A percentile compares a stretch with the other conserved stretches of the same genome.
These are phyloP conservation scores for Penicilliopsis zonata DNA, from an alignment of 495 filamentous ascomycete genomes.

Conservation along the genomic window DNA sequence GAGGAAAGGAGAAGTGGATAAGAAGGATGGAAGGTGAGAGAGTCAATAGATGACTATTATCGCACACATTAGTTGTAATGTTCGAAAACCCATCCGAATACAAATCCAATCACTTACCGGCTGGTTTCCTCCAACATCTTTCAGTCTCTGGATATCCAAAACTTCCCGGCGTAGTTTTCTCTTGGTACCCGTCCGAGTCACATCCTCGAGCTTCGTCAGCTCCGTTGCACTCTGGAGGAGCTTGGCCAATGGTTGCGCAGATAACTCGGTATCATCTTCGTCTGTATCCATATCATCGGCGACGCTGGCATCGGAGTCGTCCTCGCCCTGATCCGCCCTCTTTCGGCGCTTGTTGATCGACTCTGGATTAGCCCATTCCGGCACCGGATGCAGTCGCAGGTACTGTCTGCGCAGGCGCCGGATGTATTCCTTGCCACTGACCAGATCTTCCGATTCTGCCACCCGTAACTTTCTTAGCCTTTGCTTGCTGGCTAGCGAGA, in stretches of 20 bases:
- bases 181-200: slow-evolving; percentile 25
- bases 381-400: slow-evolving; percentile 64
- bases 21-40: slow-evolving; percentile 77
- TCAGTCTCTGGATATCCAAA: slow-evolving; percentile 67
- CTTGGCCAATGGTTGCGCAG: slow-evolving; percentile 63
- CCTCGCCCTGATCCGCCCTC: slow-evolving; percentile 29
- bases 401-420: slow-evolving; percentile 70
- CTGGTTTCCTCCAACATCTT: slow-evolving; percentile 48
- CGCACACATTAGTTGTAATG: not conserved
- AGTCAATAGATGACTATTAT: slow-evolving; percentile 61
- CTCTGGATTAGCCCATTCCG: slow-evolving; percentile 58
- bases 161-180: slow-evolving; percentile 72
- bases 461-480: slow-evolving; percentile 70
- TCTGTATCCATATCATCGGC: slow-evolving; percentile 39
- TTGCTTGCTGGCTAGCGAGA: slow-evolving; percentile 65
- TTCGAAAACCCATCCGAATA: not conserved
- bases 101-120: slow-evolving; percentile 33
- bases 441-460: slow-evolving; percentile 69
- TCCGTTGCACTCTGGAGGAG: slow-evolving; percentile 59
- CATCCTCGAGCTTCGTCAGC: slow-evolving; percentile 34
- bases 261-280: slow-evolving; percentile 48
- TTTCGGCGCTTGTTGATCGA: slow-evolving; percentile 38
- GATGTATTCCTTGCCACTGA: slow-evolving; percentile 78
- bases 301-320: slow-evolving; percentile 29
- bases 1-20: slow-evolving; percentile 83